Base-by-base conservation (phyloP, 2,329 filamentous ascomycete genomes). In the Nemania bipapillata region DNA sequence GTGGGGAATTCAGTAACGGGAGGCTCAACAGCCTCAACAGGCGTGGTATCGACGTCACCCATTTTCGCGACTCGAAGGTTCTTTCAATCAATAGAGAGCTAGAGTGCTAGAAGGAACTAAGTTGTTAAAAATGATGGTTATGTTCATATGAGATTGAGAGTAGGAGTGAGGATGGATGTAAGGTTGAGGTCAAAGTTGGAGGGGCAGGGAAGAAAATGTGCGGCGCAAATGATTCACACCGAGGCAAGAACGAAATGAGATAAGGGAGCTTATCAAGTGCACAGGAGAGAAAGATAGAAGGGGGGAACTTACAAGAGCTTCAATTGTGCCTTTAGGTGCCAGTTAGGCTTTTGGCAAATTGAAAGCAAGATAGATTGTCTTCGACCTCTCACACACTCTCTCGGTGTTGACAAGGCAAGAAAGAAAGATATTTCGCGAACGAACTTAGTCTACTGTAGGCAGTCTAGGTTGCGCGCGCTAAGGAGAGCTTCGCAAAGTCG, bases 11-110 rank as follows among this genome's bases (percentile, higher is more conserved):
- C 62, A 47, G 72, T 69, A 71, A 80, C 77, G 6, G 11, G 8
- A 28, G 15, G 9, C 77, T 83, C 81, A 52, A 76, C 76, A 61
- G 78, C 77, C 83, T 83, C 61, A 35, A 56, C 56, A 73, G 77
- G 76, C 54, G 80, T 77, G 32, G 53, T 67, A 17, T 65, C 59
- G 66, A 79, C 77, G 67, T 81, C 80, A 71, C 79, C 77, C 75
- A 79, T 78, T 20, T 49, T 71, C 54, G 55, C 68, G 69, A 68
- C 57, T 64, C 7, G 50, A 24, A 40, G 28, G 11, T 42, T n/a
- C 17, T 3, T 24, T 64, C 17, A 45, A 35, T 35, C 15, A 22
- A 45, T 17, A 17, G 22, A 8, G 12, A 45, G 35, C 35, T 52
- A 30, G n/a, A 52, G 26, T 22, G 20, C 37, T 5, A 12, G 22